Evolutionary conservation across 2,329 filamentous ascomycete genomes (phyloP).

Genomic region (Trichoderma aggressivum): DNA sequence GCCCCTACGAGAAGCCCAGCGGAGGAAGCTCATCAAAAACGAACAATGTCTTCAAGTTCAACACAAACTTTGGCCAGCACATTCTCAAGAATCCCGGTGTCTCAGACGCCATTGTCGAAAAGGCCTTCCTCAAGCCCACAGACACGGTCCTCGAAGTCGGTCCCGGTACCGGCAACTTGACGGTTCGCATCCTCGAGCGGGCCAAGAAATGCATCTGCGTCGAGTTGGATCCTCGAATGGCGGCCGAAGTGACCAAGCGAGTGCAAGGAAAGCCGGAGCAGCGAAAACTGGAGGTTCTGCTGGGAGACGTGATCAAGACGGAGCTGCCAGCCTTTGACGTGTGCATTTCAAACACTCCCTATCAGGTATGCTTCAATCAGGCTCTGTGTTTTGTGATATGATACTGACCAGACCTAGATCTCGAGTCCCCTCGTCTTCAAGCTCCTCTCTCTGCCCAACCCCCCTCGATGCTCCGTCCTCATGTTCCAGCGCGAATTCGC

Average conservation of each 20-base stretch:
- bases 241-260: constrained; percentile 88
- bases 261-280: constrained; percentile 85
- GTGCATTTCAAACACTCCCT: constrained; percentile 68
- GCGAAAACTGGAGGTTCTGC: constrained; percentile 78
- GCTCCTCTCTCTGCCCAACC: constrained; percentile 75
- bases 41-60: constrained; percentile 97
- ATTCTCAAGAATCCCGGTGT: constrained; percentile 91
- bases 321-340: constrained; percentile 74
- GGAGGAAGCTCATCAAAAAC: constrained; percentile 31
- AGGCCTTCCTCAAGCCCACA: constrained; percentile 85
- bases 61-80: constrained; percentile 81
- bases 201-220: constrained; percentile 80
- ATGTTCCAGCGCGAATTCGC: constrained; percentile 98
- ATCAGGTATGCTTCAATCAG: constrained; percentile 48
- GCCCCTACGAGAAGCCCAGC: constrained; percentile 42
- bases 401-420: constrained; percentile 52
- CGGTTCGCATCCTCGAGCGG: constrained; percentile 81
- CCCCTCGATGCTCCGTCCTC: constrained; percentile 80
- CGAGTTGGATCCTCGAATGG: constrained; percentile 95
- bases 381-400: too few species aligned
- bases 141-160: constrained; percentile 90
- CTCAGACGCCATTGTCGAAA: constrained; percentile 65
- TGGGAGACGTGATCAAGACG: constrained; percentile 87
- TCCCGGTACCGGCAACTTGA: constrained; percentile 85
- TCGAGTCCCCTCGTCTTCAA: constrained; percentile 90